Base-by-base conservation (phyloP, 495 filamentous ascomycete species). In the Xylaria curta region DNA sequence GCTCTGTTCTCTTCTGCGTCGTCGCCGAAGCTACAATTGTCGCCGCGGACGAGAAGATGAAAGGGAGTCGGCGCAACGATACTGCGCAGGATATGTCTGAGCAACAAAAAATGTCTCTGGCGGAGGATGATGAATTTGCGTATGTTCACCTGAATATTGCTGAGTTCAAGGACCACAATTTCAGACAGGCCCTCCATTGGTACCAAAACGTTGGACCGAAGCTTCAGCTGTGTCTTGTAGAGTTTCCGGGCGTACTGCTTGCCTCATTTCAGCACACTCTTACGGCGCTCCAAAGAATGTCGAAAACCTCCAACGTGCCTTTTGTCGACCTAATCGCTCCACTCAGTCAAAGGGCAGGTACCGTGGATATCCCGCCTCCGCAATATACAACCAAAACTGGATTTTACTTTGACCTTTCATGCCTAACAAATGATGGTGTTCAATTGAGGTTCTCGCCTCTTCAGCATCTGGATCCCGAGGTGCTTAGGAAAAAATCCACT, bases 231-330 rank as follows among this genome's bases (percentile, higher is more conserved):
- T 84, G 81, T 13, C 82, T 94, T 10, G 85, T 93, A 0, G 92
- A 94, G 70, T 93, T 94, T 67, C 91, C 91, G 0, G 89, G 88
- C 10, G 81, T 95, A 4, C 81, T 94, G 1, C 83, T 93, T 15
- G 84, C 88, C 0, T 85, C 91, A 2, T 95, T 95, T 74, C 81
- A 89, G 53, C 87, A 89, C 24, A 91, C 89, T 0, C 79, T 94
- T n/a, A 79, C 82, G 71, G 90, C 89, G 8, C 81, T 95, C 0
- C 89, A 94, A 73, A 74, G 78, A 2, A 90, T 93, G 81, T 86
- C 84, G 46, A 76, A 72, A 28, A 77, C 74, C 7, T 75, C 78
- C 0, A 78, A 86, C 66, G 54, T 94, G 7, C 92, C 91, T 1
- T 91, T 94, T 72, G 72, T 85, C 1, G 81, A 91, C 26, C 77